These are phyloP conservation scores for Globisporangium spiculum DNA, from an alignment of 352 stramenopile genomes.

Conservation along the genomic window DNA sequence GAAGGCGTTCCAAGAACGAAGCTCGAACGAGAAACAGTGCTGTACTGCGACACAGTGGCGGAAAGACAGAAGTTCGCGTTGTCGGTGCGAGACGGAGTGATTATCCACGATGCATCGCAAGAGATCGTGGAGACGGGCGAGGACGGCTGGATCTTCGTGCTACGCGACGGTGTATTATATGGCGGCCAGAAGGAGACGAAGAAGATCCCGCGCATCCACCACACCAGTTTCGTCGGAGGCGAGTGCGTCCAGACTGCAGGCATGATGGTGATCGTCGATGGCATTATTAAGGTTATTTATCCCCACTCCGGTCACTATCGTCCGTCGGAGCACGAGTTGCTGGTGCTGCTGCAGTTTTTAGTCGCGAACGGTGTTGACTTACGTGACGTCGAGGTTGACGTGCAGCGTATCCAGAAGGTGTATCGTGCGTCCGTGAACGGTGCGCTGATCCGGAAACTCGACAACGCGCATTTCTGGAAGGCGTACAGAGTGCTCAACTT, in stretches of 20 bases:
- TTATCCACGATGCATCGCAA: conserved; percentile 60
- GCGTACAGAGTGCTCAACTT: conserved; percentile 72
- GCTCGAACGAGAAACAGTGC: conserved; percentile 93
- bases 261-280: conserved; percentile 94
- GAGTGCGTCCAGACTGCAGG: conserved; percentile 96
- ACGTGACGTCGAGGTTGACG: conserved; percentile 90
- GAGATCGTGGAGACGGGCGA: conserved; percentile 89
- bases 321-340: conserved; percentile 93
- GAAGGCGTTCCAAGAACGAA: conserved; percentile 87
- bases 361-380: conserved; percentile 90
- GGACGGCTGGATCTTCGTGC: conserved; percentile 97
- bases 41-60: conserved; percentile 91
- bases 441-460: conserved; percentile 68
- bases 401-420: conserved; percentile 96
- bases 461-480: conserved; percentile 87
- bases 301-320: conserved; percentile 98
- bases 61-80: conserved; percentile 91
- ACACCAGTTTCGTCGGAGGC: conserved; percentile 96
- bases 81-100: conserved; percentile 54
- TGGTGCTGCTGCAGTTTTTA: conserved; percentile 93
- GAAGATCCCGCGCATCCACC: conserved; percentile 93
- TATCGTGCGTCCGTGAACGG: conserved; percentile 82
- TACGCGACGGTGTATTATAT: conserved; percentile 94
- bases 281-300: conserved; percentile 92
- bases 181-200: conserved; percentile 93